These are phyloP conservation scores for Blumeriella jaapii DNA, from an alignment of 2,329 filamentous ascomycete species.

Conservation along the genomic window DNA sequence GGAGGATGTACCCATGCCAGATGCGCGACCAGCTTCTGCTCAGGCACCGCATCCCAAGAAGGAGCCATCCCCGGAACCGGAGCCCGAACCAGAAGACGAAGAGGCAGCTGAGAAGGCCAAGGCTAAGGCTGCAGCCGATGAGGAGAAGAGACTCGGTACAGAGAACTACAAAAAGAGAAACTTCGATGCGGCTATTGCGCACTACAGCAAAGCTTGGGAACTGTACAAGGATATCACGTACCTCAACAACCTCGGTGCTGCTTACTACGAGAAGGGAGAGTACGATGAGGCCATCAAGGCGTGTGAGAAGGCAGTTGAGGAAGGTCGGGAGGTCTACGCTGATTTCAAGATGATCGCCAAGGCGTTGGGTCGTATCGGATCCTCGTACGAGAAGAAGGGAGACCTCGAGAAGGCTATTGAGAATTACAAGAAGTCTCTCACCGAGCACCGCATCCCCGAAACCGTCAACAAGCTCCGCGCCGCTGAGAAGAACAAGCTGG, in stretches of 20 bases:
- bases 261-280: slow-evolving; percentile 93
- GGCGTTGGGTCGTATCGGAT: slow-evolving; percentile 91
- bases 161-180: slow-evolving; percentile 97
- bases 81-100: slow-evolving; percentile 65
- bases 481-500: slow-evolving; percentile 77
- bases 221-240: slow-evolving; percentile 93
- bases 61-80: slow-evolving; percentile 41
- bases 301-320: slow-evolving; percentile 79
- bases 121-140: slow-evolving; percentile 85
- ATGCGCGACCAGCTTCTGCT: slow-evolving; percentile 39
- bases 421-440: slow-evolving; percentile 87
- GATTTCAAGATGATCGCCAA: slow-evolving; percentile 99
- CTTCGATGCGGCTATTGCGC: slow-evolving; percentile 86
- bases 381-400: slow-evolving; percentile 83
- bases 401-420: slow-evolving; percentile 71
- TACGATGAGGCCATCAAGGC: slow-evolving; percentile 76
- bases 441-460: slow-evolving; percentile 92
- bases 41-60: slow-evolving; percentile 38
- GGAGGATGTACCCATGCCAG: slow-evolving; percentile 70
- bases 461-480: slow-evolving; percentile 84
- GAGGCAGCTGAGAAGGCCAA: slow-evolving; percentile 75
- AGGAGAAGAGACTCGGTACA: slow-evolving; percentile 88
- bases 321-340: slow-evolving; percentile 79
- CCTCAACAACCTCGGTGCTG: slow-evolving; percentile 89
- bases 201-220: slow-evolving; percentile 95